phyloP scores from a whole-genome alignment of 495 filamentous ascomycete species.

The Penicilliopsis zonata region DNA sequence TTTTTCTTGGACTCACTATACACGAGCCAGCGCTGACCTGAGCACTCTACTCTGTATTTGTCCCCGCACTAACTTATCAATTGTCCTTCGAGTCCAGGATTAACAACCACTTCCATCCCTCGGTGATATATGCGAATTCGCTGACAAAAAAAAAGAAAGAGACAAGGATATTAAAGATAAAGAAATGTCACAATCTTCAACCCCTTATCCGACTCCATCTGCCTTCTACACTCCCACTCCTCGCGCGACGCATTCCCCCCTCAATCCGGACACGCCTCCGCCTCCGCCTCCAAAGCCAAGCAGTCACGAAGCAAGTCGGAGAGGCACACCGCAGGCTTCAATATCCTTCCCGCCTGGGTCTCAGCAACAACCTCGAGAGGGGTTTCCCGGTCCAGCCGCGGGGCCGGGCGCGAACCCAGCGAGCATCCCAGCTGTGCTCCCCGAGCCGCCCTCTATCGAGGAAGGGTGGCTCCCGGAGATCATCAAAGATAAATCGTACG shows the following conservation, averaged over 20 bases:
- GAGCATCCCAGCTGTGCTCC: slow-evolving; percentile 9
- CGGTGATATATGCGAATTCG: too few species aligned
- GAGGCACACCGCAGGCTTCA: slow-evolving; percentile 43
- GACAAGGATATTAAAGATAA: background rate
- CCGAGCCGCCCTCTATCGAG: slow-evolving; percentile 26
- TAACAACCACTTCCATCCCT: too few species aligned
- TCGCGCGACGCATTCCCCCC: slow-evolving; percentile 16
- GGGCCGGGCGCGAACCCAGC: background rate
- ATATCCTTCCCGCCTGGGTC: slow-evolving; percentile 18
- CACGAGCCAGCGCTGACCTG: too few species aligned
- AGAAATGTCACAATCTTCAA: slow-evolving; percentile 17
- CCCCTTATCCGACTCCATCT: slow-evolving; percentile 10
- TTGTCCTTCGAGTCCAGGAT: too few species aligned
- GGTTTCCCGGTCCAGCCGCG: slow-evolving; percentile 12
- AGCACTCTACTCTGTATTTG: too few species aligned
- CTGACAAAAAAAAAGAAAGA: background rate
- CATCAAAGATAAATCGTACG: slow-evolving; percentile 65
- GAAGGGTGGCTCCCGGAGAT: slow-evolving; percentile 56
- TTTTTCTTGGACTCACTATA: too few species aligned
- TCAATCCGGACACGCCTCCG: slow-evolving; percentile 46
- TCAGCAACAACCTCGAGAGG: slow-evolving; percentile 15
- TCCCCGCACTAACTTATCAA: too few species aligned
- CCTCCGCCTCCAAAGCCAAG: slow-evolving; percentile 62
- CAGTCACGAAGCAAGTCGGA: slow-evolving; percentile 55
- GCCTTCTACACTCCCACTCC: slow-evolving; percentile 11